A percentile compares a stretch with the other conserved stretches of the same genome.
These are phyloP conservation scores for Ascomycota sp. DNA, from an alignment of 2,329 filamentous ascomycete species.

Conservation along the genomic window DNA sequence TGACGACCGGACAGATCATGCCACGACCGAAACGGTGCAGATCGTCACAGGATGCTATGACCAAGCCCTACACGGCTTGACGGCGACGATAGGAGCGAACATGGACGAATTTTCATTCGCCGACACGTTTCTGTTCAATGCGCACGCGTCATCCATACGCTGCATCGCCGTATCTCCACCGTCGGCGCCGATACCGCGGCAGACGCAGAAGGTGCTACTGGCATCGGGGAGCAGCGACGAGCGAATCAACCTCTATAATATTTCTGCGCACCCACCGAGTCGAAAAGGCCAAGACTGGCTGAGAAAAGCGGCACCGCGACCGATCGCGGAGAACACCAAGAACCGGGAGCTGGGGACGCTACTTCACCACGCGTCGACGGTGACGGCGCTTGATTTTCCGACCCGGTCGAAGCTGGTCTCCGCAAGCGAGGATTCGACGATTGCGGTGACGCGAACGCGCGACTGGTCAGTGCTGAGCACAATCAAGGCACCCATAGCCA, in stretches of 20 bases:
- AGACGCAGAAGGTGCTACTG: conserved; percentile 66
- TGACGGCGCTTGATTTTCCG: conserved; percentile 66
- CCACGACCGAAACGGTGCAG: conserved; percentile 44
- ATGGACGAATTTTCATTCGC: conserved; percentile 43
- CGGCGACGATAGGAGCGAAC: conserved; percentile 37
- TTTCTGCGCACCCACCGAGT: conserved; percentile 49
- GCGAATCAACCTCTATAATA: conserved; percentile 80
- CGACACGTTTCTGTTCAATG: conserved; percentile 90
- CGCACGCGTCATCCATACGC: conserved; percentile 75
- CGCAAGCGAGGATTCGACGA: conserved; percentile 76
- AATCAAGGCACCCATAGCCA: conserved; percentile 77
- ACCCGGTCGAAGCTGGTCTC: conserved; percentile 72
- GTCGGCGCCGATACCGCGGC: conserved; percentile 37
- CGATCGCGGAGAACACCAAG: conserved; percentile 63
- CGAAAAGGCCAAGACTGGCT: conserved; percentile 36
- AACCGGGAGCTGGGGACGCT: conserved; percentile 79
- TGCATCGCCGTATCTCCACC: conserved; percentile 71
- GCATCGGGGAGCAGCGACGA: conserved; percentile 88
- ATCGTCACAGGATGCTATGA: conserved; percentile 90
- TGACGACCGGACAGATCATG: not conserved
- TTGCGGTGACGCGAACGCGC: conserved; percentile 67
- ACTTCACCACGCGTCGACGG: conserved; percentile 65
- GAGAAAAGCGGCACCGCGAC: conserved; percentile 47
- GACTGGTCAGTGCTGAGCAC: conserved; percentile 79
- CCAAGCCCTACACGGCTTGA: conserved; percentile 73